Percentiles rank a stretch among this genome's conserved stretches.
phyloP scores from a whole-genome alignment of 1,284 basidiomycete genomes.

The Boletellus dicymbophilus region DNA sequence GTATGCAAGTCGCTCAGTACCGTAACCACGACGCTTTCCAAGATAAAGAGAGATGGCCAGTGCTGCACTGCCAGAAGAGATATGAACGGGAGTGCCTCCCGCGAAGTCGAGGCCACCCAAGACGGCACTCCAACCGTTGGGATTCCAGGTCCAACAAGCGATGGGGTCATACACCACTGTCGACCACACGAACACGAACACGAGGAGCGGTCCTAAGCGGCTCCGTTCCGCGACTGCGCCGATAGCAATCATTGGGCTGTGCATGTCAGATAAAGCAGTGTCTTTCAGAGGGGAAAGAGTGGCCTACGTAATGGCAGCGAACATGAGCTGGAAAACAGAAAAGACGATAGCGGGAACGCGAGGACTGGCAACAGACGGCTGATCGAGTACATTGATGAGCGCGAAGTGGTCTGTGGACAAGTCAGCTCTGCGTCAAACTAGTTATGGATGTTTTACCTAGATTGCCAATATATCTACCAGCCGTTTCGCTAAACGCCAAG shows the following conservation, averaged over 20 bases:
- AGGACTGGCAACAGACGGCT: slow-evolving; percentile 72
- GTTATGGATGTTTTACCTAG: slow-evolving; percentile 43
- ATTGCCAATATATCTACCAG: slow-evolving; percentile 61
- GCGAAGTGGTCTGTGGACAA: slow-evolving; percentile 70
- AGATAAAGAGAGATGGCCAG: slow-evolving; percentile 93
- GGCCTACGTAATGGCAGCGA: slow-evolving; percentile 78
- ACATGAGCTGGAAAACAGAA: slow-evolving; percentile 90
- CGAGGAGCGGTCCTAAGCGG: slow-evolving; percentile 82
- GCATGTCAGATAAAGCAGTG: neutral
- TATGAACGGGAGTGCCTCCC: slow-evolving; percentile 96
- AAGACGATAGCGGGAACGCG: slow-evolving; percentile 85
- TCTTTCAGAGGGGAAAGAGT: neutral
- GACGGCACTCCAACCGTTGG: slow-evolving; percentile 81
- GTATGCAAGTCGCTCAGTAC: slow-evolving; percentile 89
- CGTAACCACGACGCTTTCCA: slow-evolving; percentile 90
- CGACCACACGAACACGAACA: slow-evolving; percentile 92
- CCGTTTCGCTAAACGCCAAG: slow-evolving; percentile 68
- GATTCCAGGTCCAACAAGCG: slow-evolving; percentile 95
- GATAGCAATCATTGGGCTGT: slow-evolving; percentile 78
- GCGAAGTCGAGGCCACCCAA: slow-evolving; percentile 91
- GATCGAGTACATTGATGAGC: slow-evolving; percentile 77
- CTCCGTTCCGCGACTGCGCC: slow-evolving; percentile 94
- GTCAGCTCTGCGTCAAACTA: slow-evolving; percentile 6
- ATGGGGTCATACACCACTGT: slow-evolving; percentile 95
- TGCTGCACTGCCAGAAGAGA: slow-evolving; percentile 88